Percentiles rank a stretch among this genome's conserved stretches.
Conservation (phyloP, 176 grass and related monocot species). For the Luzula sylvatica region DNA sequence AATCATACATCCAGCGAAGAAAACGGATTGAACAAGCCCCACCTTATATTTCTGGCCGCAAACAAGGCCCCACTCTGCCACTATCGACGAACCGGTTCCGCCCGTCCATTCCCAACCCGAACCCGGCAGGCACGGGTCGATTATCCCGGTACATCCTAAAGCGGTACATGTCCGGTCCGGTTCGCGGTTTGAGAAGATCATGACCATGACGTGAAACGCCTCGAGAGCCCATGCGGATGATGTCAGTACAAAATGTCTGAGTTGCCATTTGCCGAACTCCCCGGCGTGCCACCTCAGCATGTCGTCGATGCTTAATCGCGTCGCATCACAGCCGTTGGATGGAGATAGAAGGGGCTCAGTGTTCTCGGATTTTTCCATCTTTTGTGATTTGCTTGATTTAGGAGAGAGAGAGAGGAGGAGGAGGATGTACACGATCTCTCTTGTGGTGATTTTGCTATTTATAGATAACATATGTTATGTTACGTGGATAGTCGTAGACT, state of each 20-base stretch:
- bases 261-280: slow-evolving; percentile 90
- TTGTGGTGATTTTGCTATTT: background rate
- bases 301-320: slow-evolving; percentile 51
- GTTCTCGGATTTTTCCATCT: background rate
- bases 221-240: slow-evolving; percentile 82
- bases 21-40: slow-evolving; percentile 54
- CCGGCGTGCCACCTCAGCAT: slow-evolving; percentile 49
- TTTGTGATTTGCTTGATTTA: background rate
- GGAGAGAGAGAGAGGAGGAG: background rate
- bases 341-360: slow-evolving; percentile 3
- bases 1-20: slow-evolving; percentile 76
- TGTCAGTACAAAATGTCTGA: slow-evolving; percentile 70
- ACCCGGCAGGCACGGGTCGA: slow-evolving; percentile 21
- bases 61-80: slow-evolving; percentile 65
- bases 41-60: slow-evolving; percentile 82
- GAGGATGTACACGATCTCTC: background rate
- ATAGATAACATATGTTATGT: slow-evolving; percentile 4
- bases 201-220: slow-evolving; percentile 86
- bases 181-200: slow-evolving; percentile 86
- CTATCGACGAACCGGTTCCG: slow-evolving; percentile 42
- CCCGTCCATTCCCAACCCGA: slow-evolving; percentile 50
- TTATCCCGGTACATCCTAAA: too few species aligned
- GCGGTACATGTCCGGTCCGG: slow-evolving; percentile 20
- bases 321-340: background rate
- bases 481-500: too few species aligned